These are phyloP conservation scores for Volvox reticuliferus DNA, from an alignment of 139 green algal genomes.

Conservation along the genomic window DNA sequence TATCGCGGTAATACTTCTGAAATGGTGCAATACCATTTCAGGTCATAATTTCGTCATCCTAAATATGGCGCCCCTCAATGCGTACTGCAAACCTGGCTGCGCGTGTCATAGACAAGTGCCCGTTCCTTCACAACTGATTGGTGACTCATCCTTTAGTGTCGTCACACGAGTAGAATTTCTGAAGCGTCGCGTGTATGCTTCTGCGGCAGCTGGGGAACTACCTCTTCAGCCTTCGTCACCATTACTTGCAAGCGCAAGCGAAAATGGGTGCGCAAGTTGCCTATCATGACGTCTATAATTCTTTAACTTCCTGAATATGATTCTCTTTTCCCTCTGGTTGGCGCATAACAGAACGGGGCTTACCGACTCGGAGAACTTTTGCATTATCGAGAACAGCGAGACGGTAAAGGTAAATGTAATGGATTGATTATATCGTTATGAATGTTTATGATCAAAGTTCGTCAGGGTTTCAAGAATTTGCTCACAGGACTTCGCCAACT, in stretches of 20 bases:
- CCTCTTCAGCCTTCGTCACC: background rate
- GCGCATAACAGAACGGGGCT: background rate
- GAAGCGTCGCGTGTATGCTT: background rate
- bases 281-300: background rate
- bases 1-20: no score
- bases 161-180: background rate
- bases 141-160: background rate
- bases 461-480: background rate
- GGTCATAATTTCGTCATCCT: background rate
- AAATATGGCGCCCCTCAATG: background rate
- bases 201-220: constrained; percentile 20
- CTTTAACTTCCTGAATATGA: background rate
- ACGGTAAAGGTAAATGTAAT: constrained; percentile 78
- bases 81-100: background rate
- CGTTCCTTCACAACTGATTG: background rate
- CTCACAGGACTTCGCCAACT: constrained; percentile 84
- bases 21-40: no score
- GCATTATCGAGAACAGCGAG: constrained; percentile 95
- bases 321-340: background rate
- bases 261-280: constrained; percentile 3
- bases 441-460: background rate
- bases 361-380: constrained; percentile 71
- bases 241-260: background rate
- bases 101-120: background rate
- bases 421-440: background rate